Evolutionary conservation across 1,139 yeast genomes (phyloP), one percentile per base, ranked within the genome.

Genomic region (Taphrina communis): DNA sequence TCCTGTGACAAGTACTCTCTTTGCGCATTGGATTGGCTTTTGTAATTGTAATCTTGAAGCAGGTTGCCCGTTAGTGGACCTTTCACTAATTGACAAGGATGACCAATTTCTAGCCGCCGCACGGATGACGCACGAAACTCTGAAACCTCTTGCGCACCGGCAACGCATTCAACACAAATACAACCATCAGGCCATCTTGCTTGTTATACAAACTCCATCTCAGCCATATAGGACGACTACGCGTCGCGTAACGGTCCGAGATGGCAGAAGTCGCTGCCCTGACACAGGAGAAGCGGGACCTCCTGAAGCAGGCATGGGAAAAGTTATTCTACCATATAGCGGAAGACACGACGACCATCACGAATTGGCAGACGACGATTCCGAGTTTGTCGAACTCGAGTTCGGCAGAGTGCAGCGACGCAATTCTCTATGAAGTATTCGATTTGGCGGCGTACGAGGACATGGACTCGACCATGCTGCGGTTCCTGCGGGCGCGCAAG

Each of bases 401-500:
- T 7, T 19, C 66, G 7, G 66, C 39, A 38, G 66, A 62, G 31
- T 53, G 59, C 25, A 55, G 57, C 52, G 44, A 65, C 12, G 55
- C 61, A 25, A 58, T 65, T n/a, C 53, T 58, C 17, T 57, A 57
- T 31, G 68, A 58, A 39, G 38, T 65, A 12, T 57, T 65, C 35
- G 68, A 65, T 38, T 36, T 65, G 17, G 65, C 65, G 8, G 70
- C 70, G 19, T 68, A 57, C 60, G 96, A 89, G 74, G 80, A 84
- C 46, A 88, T 92, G 1, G 97, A 90, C 76, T 85, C 86, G 71
- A 76, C 86, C 70, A 69, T 88, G 56, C 79, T 89, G 71, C 81
- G 94, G 74, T 89, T 86, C 75, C 76, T 87, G 36, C 80, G 90
- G 70, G 94, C 94, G 21, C 82, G 93, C 76, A 88, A 88, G 76